These are phyloP conservation scores for Begonia loranthoides DNA, from an alignment of 306 rosid genomes.

Conservation along the genomic window DNA sequence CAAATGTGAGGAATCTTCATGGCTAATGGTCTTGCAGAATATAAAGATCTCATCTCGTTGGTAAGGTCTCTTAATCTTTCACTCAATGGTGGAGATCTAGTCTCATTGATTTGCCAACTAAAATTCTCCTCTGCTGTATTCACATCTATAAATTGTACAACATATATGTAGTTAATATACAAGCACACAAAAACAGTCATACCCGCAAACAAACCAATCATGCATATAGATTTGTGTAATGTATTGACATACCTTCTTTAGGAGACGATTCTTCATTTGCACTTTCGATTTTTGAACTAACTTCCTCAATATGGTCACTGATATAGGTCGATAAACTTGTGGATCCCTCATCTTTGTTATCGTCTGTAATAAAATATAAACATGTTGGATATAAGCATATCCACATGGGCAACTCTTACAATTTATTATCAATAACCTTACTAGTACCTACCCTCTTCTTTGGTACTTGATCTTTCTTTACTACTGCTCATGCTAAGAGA, in stretches of 20 bases:
- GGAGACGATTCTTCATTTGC: slow-evolving; percentile 12
- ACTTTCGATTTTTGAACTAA: slow-evolving; percentile 9
- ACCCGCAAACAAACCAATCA: no score
- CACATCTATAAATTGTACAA: slow-evolving; percentile 21
- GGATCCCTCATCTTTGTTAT: slow-evolving; percentile 1
- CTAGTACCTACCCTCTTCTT: slow-evolving; percentile 4
- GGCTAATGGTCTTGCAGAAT: slow-evolving; percentile 29
- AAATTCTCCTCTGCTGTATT: slow-evolving; percentile 30
- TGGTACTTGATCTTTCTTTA: neutral
- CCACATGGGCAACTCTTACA: neutral
- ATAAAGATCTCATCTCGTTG: slow-evolving; percentile 28
- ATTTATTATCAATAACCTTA: neutral
- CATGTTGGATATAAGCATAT: neutral
- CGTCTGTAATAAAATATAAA: slow-evolving; percentile 1
- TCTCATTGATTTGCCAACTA: slow-evolving; percentile 10
- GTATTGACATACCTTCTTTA: slow-evolving; percentile 30
- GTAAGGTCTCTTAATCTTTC: slow-evolving; percentile 48
- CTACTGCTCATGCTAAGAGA: neutral
- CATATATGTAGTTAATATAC: no score
- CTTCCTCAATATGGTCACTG: slow-evolving; percentile 17
- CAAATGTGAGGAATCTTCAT: slow-evolving; percentile 16
- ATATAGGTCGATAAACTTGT: neutral
- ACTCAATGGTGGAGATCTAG: slow-evolving; percentile 63
- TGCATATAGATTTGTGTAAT: no score
- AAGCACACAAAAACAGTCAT: no score